Evolutionary conservation across 1,139 yeast genomes (phyloP), one percentile per base, ranked within the genome.

Genomic region (Scheffersomyces cryptocercus): DNA sequence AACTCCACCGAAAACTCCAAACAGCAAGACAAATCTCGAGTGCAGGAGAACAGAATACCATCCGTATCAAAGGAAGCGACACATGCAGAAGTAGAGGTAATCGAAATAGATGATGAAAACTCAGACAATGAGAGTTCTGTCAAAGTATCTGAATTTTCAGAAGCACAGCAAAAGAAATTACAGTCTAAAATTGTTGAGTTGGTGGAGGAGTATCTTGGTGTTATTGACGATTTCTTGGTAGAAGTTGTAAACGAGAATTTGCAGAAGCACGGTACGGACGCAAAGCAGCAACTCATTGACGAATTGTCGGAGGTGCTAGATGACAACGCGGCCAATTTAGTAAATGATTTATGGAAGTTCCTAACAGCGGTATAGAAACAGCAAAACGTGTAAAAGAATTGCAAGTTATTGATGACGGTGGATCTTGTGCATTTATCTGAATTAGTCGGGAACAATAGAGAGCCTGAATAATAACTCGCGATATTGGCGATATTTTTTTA

Each of bases 221-320:
- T 77, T 29, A 59, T 64, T 42, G 87, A 81, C 50, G 79, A 75
- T 5, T 73, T 77, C 28, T 65, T 81, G 49, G 61, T 72, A 6
- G 70, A 71, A 6, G 77, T 73, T 36, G 67, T 81, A 12, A 55
- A 64, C 38, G 67, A 67, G 24, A 67, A 70, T 42, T 56, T 80
- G 7, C 51, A 61, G 20, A 62, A 58, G 3, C 61, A 68, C 33
- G 64, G 64, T 42, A 31, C 37, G 20, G 47, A 48, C 3, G 55
- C 59, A 2, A 67, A 66, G 38, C 51, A 61, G 3, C 65, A 57
- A 12, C 64, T 80, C 39, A 50, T 71, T 12, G 59, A 61, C 7
- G 85, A 80, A 46, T 64, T 81, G 39, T 58, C 60, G 7, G 84
- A 81, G 50, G 76, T 82, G 1, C 60, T 79, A 35, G 84, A 81